phyloP scores from a whole-genome alignment of 1,139 yeast species.

The Spathaspora sp. region DNA sequence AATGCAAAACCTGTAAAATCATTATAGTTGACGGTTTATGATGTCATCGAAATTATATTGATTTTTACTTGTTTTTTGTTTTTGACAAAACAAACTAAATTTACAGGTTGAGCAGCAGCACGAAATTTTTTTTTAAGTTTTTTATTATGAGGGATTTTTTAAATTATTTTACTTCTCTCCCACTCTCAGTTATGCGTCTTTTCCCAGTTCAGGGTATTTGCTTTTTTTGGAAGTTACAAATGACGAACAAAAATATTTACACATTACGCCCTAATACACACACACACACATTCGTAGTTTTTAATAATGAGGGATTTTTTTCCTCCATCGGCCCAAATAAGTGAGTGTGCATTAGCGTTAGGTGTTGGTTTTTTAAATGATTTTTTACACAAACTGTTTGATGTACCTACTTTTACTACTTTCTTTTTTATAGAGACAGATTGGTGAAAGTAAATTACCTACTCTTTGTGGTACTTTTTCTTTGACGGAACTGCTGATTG shows the following conservation, averaged over 20 bases:
- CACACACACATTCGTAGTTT: not conserved
- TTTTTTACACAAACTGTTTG: not conserved
- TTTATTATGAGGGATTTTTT: conserved; percentile 1
- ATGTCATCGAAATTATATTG: not conserved
- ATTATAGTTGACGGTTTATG: not conserved
- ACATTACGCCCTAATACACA: not conserved
- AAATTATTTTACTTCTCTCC: no score
- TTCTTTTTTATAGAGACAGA: not conserved
- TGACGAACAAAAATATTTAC: not conserved
- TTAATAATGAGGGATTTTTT: conserved; percentile 4
- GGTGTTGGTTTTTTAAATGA: not conserved
- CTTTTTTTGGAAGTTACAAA: not conserved
- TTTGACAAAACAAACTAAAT: not conserved
- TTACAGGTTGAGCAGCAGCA: not conserved
- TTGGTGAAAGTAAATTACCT: not conserved
- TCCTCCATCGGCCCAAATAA: not conserved
- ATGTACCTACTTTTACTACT: no score
- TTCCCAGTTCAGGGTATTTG: not conserved
- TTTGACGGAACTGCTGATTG: not conserved
- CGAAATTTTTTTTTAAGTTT: not conserved
- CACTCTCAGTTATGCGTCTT: not conserved
- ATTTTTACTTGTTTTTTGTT: not conserved
- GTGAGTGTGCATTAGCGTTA: not conserved
- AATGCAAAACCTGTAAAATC: not conserved
- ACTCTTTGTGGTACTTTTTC: not conserved